A percentile compares a stretch with the other conserved stretches of the same genome.
phyloP scores from a whole-genome alignment of 2,329 filamentous ascomycete genomes.

The Macrophomina pseudophaseolina region DNA sequence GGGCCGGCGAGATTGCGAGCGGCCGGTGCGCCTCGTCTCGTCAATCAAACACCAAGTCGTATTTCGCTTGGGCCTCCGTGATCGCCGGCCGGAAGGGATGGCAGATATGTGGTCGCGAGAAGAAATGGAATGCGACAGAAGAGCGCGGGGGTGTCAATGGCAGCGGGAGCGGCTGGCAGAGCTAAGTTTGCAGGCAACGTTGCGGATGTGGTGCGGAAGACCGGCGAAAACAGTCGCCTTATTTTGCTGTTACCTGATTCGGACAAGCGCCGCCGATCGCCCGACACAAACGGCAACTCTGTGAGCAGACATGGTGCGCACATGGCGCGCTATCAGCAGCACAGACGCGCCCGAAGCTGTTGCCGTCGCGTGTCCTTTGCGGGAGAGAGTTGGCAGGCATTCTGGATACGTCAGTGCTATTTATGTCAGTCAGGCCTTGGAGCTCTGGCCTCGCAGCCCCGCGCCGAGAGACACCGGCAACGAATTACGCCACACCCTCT shows the following conservation, averaged over 20 bases:
- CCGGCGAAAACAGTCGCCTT: background rate
- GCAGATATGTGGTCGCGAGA: background rate
- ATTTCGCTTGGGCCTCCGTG: constrained; percentile 3
- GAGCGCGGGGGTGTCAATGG: background rate
- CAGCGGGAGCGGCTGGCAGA: background rate
- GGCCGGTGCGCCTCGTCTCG: constrained; percentile 6
- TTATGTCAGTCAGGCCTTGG: background rate
- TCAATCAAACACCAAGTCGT: constrained; percentile 6
- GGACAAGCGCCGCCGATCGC: constrained; percentile 11
- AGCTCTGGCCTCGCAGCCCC: background rate
- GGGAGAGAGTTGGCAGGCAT: background rate
- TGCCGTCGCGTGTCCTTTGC: background rate
- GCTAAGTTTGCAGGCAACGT: background rate
- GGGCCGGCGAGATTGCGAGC: constrained; percentile 19
- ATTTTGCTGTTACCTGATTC: background rate
- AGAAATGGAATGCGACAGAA: background rate
- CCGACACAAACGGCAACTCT: background rate
- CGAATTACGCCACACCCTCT: background rate
- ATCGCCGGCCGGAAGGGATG: background rate
- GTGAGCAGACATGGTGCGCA: background rate
- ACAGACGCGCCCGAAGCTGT: background rate
- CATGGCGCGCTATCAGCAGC: background rate
- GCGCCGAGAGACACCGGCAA: background rate
- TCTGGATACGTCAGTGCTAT: background rate
- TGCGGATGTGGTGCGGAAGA: background rate